Percentiles rank a stretch among this genome's conserved stretches.
Evolutionary conservation across 345 rosid genomes (phyloP).

Genomic region (Hirschfeldia incana): DNA sequence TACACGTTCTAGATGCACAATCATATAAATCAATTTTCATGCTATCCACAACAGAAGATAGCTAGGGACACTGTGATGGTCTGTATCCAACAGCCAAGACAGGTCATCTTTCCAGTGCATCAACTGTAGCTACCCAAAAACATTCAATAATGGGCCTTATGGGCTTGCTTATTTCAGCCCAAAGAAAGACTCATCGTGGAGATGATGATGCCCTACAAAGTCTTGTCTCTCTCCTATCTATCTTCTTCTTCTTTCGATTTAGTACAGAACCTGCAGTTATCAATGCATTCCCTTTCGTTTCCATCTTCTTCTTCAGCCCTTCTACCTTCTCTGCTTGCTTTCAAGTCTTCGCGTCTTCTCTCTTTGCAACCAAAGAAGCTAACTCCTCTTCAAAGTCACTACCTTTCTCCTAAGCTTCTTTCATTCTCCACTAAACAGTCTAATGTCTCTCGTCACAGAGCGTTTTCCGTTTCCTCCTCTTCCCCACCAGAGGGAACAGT

Average conservation of each 20-base stretch:
- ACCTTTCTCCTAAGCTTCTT: constrained; percentile 13
- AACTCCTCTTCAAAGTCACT: constrained; percentile 15
- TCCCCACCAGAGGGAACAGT: constrained; percentile 52
- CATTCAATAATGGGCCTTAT: background rate
- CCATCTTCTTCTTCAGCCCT: constrained; percentile 11
- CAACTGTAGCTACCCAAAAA: background rate
- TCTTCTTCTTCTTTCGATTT: constrained; percentile 24
- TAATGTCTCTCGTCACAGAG: constrained; percentile 27
- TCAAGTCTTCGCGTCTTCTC: constrained; percentile 22
- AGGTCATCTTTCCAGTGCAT: background rate
- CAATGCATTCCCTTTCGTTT: constrained; percentile 38
- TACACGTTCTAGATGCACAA: background rate
- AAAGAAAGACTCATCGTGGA: constrained; percentile 9
- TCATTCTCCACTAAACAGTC: constrained; percentile 14
- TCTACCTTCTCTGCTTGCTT: constrained; percentile 16
- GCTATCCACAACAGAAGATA: background rate
- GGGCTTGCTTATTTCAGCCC: constrained; percentile 21
- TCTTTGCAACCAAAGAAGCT: constrained; percentile 27
- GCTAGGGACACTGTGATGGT: background rate
- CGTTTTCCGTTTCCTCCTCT: constrained; percentile 23
- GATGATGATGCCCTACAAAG: constrained; percentile 19
- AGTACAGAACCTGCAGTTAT: constrained; percentile 21
- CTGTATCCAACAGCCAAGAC: background rate
- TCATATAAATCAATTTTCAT: background rate
- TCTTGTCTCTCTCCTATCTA: constrained; percentile 17